These are phyloP conservation scores for Vitis hybrid DNA, from an alignment of 177 flowering plant species.

Conservation along the genomic window DNA sequence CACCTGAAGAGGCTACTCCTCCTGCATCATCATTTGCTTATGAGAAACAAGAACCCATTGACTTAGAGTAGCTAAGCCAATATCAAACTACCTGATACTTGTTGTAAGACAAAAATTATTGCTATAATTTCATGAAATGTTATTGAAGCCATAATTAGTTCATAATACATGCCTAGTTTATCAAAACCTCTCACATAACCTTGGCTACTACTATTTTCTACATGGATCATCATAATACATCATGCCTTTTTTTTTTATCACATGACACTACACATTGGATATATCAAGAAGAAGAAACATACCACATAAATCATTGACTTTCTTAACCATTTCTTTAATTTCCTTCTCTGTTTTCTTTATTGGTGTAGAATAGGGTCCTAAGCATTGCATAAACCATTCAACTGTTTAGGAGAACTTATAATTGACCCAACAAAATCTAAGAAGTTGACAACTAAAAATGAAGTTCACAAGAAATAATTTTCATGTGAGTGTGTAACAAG, in stretches of 20 bases:
- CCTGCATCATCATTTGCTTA: constrained; percentile 99
- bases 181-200: too few species aligned
- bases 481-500: too few species aligned
- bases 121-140: background rate
- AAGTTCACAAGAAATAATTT: too few species aligned
- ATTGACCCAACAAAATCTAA: too few species aligned
- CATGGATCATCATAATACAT: too few species aligned
- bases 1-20: constrained; percentile 98
- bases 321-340: constrained; percentile 90
- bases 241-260: too few species aligned
- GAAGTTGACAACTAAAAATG: too few species aligned
- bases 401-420: too few species aligned
- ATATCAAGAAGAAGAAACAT: constrained; percentile 17
- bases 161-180: too few species aligned
- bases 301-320: constrained; percentile 93
- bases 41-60: constrained; percentile 99
- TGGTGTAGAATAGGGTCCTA: constrained; percentile 80
- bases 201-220: too few species aligned
- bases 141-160: too few species aligned
- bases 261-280: too few species aligned
- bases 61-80: constrained; percentile 96
- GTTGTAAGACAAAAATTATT: background rate
- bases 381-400: constrained; percentile 50
- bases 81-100: constrained; percentile 96
- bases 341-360: constrained; percentile 93